phyloP scores from a whole-genome alignment of 129 eudicot species.

The Helianthus annuus region HanXRQr2.0-SUNRISE NC_035438.2:108937933-108938432 shows the following conservation, averaged over 20 bases:
- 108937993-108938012: slow-evolving; percentile 2
- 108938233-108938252: neutral
- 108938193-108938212: neutral
- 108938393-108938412: slow-evolving; percentile 73
- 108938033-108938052: slow-evolving; percentile 10
- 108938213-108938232: slow-evolving; percentile 15
- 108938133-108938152: slow-evolving; percentile 9
- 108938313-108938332: no score
- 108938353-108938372: slow-evolving; percentile 18
- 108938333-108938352: neutral
- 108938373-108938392: slow-evolving; percentile 73
- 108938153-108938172: no score
- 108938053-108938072: neutral
- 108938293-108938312: no score
- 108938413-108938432: slow-evolving; percentile 96
- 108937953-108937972: slow-evolving; percentile 17
- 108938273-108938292: neutral
- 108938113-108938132: neutral
- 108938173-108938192: no score
- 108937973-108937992: slow-evolving; percentile 18
- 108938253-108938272: neutral
- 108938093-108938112: neutral
- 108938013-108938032: neutral
- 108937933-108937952: slow-evolving; percentile 25
- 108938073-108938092: no score